Evolutionary conservation across 345 rosid genomes (phyloP).

Genomic region (Ceriops tagal): DNA sequence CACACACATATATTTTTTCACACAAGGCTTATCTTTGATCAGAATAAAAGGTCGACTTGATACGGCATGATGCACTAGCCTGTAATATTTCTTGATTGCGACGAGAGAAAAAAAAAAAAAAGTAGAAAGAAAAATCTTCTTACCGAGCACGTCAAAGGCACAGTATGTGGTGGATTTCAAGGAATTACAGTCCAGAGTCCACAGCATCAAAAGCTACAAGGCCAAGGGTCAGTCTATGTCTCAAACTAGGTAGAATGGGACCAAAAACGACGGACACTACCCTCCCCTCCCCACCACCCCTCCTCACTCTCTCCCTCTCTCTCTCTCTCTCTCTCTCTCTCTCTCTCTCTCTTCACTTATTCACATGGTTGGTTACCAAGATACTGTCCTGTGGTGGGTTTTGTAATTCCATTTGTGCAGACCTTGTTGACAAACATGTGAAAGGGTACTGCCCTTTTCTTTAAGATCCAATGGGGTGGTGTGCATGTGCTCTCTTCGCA

Average conservation of each 20-base stretch:
- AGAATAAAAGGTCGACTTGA: no score
- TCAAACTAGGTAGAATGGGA: constrained; percentile 28
- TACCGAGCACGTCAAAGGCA: constrained; percentile 8
- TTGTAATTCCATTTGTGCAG: constrained; percentile 37
- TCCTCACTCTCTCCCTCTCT: constrained; percentile 15
- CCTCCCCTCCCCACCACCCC: constrained; percentile 2
- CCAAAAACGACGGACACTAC: constrained; percentile 16
- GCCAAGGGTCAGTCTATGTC: constrained; percentile 30
- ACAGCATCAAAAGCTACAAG: neutral
- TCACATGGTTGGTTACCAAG: constrained; percentile 55
- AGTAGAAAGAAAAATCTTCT: neutral
- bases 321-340: neutral
- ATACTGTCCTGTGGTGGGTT: constrained; percentile 43
- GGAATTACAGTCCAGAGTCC: constrained; percentile 15
- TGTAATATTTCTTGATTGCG: no score
- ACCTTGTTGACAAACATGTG: constrained; percentile 62
- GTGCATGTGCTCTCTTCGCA: constrained; percentile 48
- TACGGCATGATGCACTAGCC: no score
- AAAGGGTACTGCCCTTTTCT: constrained; percentile 36
- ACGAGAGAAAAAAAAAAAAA: neutral
- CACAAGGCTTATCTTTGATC: no score
- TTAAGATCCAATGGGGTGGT: constrained; percentile 39
- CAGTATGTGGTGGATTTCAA: neutral
- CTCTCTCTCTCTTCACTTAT: constrained; percentile 35
- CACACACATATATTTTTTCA: no score